Base-by-base conservation (phyloP, 441 rosid genomes). In the Melastoma candidum region DNA sequence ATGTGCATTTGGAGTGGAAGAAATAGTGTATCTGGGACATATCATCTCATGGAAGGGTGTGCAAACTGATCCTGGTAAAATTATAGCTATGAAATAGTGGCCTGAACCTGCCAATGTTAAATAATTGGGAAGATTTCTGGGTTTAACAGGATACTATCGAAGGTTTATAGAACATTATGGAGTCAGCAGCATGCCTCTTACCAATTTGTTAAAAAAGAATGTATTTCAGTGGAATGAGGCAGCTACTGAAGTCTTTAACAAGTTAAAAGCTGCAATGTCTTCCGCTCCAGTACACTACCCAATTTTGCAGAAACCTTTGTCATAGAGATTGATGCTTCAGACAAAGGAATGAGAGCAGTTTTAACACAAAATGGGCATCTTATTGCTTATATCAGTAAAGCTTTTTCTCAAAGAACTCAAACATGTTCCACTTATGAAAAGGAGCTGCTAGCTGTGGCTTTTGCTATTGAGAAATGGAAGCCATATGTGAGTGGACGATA, bases 91-190 rank as follows among this genome's bases (percentile, higher is more conserved):
- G 0, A 4, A 0, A 4, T 7, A 11, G 7, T 51, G 55, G 17
- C 41, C 2, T 4, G 41, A 7, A 11, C 55, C 41, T 2, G 27
- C 13, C 0, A 26, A 11, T 11, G 11, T 51, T 6, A 25, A 26
- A 12, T 14, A 51, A 3, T 14, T 51, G 1, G 12, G 44, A 0
- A 44, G 39, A 2, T 51, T 51, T 51, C 27, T 17, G 41, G 44
- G 55, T 3, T 26, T 51, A 4, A 13, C 2, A 0, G 44, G 55
- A n/a, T 51, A 51, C 4, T 51, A 51, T 26, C 2, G 14, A 7
- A 4, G 13, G 55, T 51, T 51, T 51, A 51, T 51, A 26, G 5
- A 8, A 4, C n/a, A 43, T 26, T 51, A 24, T 51, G 41, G 55
- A 9, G 4, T 32, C 1, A 7, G 26, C 0, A 51, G 41, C n/a